Evolutionary conservation across 805 yeast species (phyloP), one percentile per base, ranked within the genome.

Genomic region (Blastobotrys robertii): DNA sequence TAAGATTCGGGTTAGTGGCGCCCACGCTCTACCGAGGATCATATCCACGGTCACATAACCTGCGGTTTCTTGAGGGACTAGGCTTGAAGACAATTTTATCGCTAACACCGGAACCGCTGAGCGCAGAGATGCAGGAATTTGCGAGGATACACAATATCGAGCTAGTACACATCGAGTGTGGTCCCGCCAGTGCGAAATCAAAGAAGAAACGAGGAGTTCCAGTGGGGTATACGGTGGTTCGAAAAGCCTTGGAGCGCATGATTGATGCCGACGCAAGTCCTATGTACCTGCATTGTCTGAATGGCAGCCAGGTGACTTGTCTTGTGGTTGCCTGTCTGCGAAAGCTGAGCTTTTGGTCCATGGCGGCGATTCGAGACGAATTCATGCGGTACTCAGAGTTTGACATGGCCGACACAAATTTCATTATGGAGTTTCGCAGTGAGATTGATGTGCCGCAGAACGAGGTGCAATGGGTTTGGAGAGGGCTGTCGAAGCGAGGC

Each of bases 241-340:
- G 72, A 1, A 65, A 69, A 39, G 81, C 81, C 1, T 60, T 90
- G n/a, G 76, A 53, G 44, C 63, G 76, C 33, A 65, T 87, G 46
- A 66, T 81, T 10, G 77, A 81, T 54, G 65, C 68, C 16, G 70
- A 72, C 13, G 65, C 70, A 49, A 74, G 79, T 8, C 95, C 97
- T 0, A 66, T 82, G 1, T 88, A 83, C 57, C 59, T 90, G 4
- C 96, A 90, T 61, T 90, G 97, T 60, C 65, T 79, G 19, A 88
- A 86, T 56, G 97, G 97, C 0, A 87, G 94, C 8, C 87, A 85
- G 50, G 81, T 84, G 2, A 84, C 95, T 0, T 76, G 90, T 16
- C 66, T 92, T 37, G 77, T 85, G 1, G 73, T 90, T 16, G 97
- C 96, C 3, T 87, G 97, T 58, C 64, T 87, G 32, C 64, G 98